Percentiles rank a stretch among this genome's conserved stretches.
phyloP scores from a whole-genome alignment of 2,329 filamentous ascomycete species.

The Rhytidhysteron rufulum region DNA sequence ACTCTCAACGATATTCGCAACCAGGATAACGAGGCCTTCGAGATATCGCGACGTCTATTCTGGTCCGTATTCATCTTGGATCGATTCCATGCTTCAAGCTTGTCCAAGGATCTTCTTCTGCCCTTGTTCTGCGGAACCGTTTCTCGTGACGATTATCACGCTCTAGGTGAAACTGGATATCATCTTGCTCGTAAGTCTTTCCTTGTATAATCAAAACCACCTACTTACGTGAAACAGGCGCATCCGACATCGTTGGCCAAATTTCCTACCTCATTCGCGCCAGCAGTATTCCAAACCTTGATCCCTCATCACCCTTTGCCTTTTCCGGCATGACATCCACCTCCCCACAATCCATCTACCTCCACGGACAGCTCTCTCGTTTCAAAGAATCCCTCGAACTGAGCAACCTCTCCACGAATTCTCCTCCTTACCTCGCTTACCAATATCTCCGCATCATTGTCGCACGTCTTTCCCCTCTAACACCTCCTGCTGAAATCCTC shows the following conservation, averaged over 20 bases:
- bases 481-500: slow-evolving; percentile 22
- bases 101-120: slow-evolving; percentile 28
- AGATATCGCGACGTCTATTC: slow-evolving; percentile 30
- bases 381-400: slow-evolving; percentile 30
- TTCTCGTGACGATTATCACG: slow-evolving; percentile 27
- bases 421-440: slow-evolving; percentile 30
- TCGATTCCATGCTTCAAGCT: slow-evolving; percentile 32
- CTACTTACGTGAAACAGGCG: slow-evolving; percentile 13
- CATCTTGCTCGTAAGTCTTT: slow-evolving; percentile 31
- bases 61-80: slow-evolving; percentile 36
- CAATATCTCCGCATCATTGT: slow-evolving; percentile 34
- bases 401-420: slow-evolving; percentile 22
- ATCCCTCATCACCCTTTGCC: slow-evolving; percentile 25
- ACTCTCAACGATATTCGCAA: slow-evolving; percentile 21
- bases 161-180: slow-evolving; percentile 30
- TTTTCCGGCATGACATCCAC: slow-evolving; percentile 20
- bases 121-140: slow-evolving; percentile 26
- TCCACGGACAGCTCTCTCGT: slow-evolving; percentile 25
- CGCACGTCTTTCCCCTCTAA: slow-evolving; percentile 22
- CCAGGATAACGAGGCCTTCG: slow-evolving; percentile 26
- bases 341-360: slow-evolving; percentile 23
- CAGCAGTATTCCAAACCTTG: slow-evolving; percentile 25
- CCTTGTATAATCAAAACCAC: background rate
- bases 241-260: slow-evolving; percentile 28
- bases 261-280: slow-evolving; percentile 25